Base-by-base conservation (phyloP, 352 stramenopile genomes). In the Pythium rhizo-oryzae region DNA sequence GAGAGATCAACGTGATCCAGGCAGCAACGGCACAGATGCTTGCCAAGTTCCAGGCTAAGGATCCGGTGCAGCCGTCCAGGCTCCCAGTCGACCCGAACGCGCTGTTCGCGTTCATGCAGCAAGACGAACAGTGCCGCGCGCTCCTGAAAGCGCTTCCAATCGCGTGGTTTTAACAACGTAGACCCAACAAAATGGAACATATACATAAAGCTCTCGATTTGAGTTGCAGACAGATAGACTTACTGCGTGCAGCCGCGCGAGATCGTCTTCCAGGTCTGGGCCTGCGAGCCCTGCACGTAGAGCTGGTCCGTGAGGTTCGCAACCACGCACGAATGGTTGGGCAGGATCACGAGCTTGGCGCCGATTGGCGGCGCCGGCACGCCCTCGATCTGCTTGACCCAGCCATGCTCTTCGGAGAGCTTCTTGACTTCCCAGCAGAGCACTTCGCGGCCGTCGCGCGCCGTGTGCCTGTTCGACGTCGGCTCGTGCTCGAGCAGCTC, bases 391-490 rank as follows among this genome's bases (percentile, higher is more conserved):
- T 85, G 77, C 66, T 88, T 76, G 43, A 88, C 39, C 85, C 85
- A 93, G 19, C 82, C 81, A 43, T 93, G 85, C 57, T 93, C 85
- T 65, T 93, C 85, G 47, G 82, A 93, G 24, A 93, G 70, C 47
- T 86, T 91, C 43, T 82, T 81, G 18, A 93, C 39, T 35, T 90
- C 76, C 62, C 88, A 93, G 72, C 82, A 90, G 44, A 80, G 67
- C 21, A 86, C 35, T 15, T 79, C 67, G 4, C 80, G 53, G 23
- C 74, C 82, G 41, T 85, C 70, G 0, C 79, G 65, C 33, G 80
- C 39, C 0, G 69, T 76, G 21, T 65, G 74, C 39, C 78, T 75
- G 54, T 84, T 70, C 0, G 60, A 47, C 8, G 65, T 90, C 18
- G 82, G 85, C 53, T 84, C 79, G 18, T 70, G 67, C 30, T 84